Evolutionary conservation across 306 rosid species (phyloP).

Genomic region (Rosa rugosa): DNA sequence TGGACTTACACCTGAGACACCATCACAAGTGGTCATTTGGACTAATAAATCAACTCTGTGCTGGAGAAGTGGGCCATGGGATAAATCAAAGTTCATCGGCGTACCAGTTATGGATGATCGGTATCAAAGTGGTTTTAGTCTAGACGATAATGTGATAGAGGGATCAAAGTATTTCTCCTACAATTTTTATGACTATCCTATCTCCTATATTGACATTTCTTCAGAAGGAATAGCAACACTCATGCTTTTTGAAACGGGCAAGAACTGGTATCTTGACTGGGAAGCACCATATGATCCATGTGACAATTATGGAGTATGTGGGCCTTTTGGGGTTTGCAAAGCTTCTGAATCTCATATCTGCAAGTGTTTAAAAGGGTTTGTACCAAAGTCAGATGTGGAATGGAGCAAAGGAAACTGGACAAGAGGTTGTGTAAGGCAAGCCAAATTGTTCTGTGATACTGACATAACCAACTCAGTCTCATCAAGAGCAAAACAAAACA

Average conservation of each 20-base stretch:
- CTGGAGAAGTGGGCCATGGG: slow-evolving; percentile 68
- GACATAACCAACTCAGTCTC: not conserved
- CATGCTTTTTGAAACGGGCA: not conserved
- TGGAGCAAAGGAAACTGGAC: slow-evolving; percentile 19
- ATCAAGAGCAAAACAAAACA: not conserved
- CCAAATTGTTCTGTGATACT: slow-evolving; percentile 3
- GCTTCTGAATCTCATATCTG: slow-evolving; percentile 18
- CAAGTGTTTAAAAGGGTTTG: slow-evolving; percentile 25
- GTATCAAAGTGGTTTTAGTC: slow-evolving; percentile 23
- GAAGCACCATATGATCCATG: not conserved
- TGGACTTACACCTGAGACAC: not conserved
- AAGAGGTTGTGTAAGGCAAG: slow-evolving; percentile 21
- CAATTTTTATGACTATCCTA: too few relatives aligned
- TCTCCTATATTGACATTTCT: not conserved
- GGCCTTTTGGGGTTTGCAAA: slow-evolving; percentile 23
- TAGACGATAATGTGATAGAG: slow-evolving; percentile 18
- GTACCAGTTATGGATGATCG: slow-evolving; percentile 23
- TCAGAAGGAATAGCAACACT: not conserved
- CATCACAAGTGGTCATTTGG: not conserved
- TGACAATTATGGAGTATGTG: slow-evolving; percentile 15
- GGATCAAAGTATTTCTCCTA: slow-evolving; percentile 32
- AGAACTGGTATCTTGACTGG: not conserved
- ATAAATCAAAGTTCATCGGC: slow-evolving; percentile 42
- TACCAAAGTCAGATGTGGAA: slow-evolving; percentile 9
- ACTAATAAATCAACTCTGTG: slow-evolving; percentile 3